A percentile compares a stretch with the other conserved stretches of the same genome.
Conservation (phyloP, 148 eudicot species). For the Rheum nobile region DNA sequence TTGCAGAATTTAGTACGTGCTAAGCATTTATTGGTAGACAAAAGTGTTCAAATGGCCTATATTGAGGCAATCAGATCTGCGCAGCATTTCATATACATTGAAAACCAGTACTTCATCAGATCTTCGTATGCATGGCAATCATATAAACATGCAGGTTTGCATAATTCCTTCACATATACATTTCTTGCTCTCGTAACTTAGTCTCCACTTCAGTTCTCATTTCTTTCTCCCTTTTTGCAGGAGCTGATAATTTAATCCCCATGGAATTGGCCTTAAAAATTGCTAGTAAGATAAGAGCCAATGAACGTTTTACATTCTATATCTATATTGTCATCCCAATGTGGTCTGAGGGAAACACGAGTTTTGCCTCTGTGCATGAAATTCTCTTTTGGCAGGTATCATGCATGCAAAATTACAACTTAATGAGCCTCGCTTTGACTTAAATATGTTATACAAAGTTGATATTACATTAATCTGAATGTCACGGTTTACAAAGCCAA, state of each 20-base stretch:
- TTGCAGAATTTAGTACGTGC: constrained; percentile 45
- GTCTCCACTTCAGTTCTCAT: neutral
- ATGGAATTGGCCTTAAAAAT: too few relatives aligned
- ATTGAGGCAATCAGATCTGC: constrained; percentile 63
- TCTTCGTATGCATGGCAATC: constrained; percentile 53
- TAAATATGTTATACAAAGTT: too few relatives aligned
- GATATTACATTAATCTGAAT: too few relatives aligned
- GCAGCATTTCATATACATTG: too few relatives aligned
- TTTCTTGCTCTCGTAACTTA: too few relatives aligned
- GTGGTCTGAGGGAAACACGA: constrained; percentile 64
- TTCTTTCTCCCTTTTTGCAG: constrained; percentile 13
- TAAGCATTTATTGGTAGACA: constrained; percentile 44
- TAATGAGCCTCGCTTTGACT: too few relatives aligned
- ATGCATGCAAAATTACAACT: too few relatives aligned
- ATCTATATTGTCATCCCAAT: constrained; percentile 56
- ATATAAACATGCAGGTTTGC: constrained; percentile 36
- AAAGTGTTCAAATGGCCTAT: constrained; percentile 55
- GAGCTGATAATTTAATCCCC: constrained; percentile 55
- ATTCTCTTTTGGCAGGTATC: too few relatives aligned
- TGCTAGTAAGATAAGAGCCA: constrained; percentile 50
- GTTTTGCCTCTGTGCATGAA: too few relatives aligned
- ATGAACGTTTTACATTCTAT: constrained; percentile 45
- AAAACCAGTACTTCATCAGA: too few relatives aligned
- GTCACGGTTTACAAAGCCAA: too few relatives aligned
- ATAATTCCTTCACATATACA: neutral